Percentiles rank a stretch among this genome's conserved stretches.
Conservation (phyloP, 1,139 yeast genomes). For the Zygotorulaspora mrakii region DNA sequence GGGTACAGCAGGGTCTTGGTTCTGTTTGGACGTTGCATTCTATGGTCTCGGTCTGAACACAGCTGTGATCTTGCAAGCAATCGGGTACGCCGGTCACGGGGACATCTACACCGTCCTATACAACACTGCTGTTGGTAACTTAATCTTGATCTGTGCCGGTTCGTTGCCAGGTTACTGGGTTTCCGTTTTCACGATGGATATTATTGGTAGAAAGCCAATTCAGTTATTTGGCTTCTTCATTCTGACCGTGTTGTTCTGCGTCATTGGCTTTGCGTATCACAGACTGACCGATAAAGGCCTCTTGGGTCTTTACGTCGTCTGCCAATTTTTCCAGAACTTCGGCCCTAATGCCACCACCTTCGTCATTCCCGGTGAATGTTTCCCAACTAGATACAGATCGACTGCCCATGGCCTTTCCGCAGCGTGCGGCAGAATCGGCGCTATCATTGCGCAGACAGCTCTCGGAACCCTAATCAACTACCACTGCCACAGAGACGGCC, state of each 20-base stretch:
- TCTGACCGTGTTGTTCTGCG: conserved; percentile 58
- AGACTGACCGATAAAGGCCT: conserved; percentile 60
- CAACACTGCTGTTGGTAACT: conserved; percentile 82
- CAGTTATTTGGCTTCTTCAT: conserved; percentile 71
- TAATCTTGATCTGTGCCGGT: conserved; percentile 88
- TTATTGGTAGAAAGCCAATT: conserved; percentile 75
- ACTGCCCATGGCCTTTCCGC: conserved; percentile 98
- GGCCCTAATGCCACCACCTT: conserved; percentile 97
- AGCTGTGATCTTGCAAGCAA: conserved; percentile 75
- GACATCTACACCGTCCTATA: conserved; percentile 63
- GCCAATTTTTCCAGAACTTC: conserved; percentile 83
- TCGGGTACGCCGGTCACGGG: conserved; percentile 65
- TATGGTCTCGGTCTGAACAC: conserved; percentile 84
- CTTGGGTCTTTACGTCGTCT: conserved; percentile 68
- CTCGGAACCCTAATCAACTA: conserved; percentile 80
- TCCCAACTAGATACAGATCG: conserved; percentile 97
- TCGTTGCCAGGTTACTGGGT: conserved; percentile 89
- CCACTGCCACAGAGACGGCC: conserved; percentile 56
- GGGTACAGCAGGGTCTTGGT: conserved; percentile 98
- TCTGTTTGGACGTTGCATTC: conserved; percentile 90
- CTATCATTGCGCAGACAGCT: conserved; percentile 90
- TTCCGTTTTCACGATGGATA: conserved; percentile 71
- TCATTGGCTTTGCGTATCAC: conserved; percentile 75
- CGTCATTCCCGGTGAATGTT: conserved; percentile 92
- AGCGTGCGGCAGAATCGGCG: conserved; percentile 94